A percentile compares a stretch with the other conserved stretches of the same genome.
These are phyloP conservation scores for Teunomyces cretensis DNA, from an alignment of 805 yeast species.

Conservation along the genomic window DNA sequence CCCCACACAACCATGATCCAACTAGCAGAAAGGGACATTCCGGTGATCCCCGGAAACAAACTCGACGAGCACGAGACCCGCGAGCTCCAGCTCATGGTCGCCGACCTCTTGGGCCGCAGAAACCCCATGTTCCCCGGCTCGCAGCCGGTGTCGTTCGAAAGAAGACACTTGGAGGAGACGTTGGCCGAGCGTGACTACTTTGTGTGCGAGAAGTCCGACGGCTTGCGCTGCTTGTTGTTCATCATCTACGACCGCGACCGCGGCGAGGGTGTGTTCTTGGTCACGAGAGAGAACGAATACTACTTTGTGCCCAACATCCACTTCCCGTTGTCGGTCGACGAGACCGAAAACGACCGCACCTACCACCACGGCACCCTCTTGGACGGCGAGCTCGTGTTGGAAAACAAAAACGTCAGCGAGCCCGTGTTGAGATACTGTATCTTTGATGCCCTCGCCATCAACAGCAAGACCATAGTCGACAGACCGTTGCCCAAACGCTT, in stretches of 20 bases:
- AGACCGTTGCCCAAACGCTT: conserved; percentile 77
- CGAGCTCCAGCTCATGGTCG: conserved; percentile 67
- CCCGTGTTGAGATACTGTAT: conserved; percentile 68
- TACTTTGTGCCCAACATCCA: conserved; percentile 79
- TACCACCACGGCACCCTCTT: conserved; percentile 85
- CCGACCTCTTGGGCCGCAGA: conserved; percentile 55
- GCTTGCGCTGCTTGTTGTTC: conserved; percentile 78
- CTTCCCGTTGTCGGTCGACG: conserved; percentile 59
- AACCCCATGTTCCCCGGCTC: conserved; percentile 81
- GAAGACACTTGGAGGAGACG: conserved; percentile 64
- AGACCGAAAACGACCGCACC: conserved; percentile 44
- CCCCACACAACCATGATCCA: conserved; percentile 24
- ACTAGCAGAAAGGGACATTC: conserved; percentile 56
- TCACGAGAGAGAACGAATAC: conserved; percentile 87
- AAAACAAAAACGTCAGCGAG: conserved; percentile 57
- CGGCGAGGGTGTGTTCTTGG: conserved; percentile 85
- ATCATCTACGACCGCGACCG: conserved; percentile 64
- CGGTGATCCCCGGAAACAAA: conserved; percentile 80
- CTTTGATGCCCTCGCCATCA: conserved; percentile 87
- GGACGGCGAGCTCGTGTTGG: conserved; percentile 91
- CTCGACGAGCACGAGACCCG: conserved; percentile 72
- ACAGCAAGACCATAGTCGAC: conserved; percentile 67
- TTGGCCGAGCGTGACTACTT: conserved; percentile 73
- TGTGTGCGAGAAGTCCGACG: conserved; percentile 96
- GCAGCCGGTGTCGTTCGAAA: conserved; percentile 90